Base-by-base conservation (phyloP, 306 rosid genomes). In the Acacia crassicarpa region DNA sequence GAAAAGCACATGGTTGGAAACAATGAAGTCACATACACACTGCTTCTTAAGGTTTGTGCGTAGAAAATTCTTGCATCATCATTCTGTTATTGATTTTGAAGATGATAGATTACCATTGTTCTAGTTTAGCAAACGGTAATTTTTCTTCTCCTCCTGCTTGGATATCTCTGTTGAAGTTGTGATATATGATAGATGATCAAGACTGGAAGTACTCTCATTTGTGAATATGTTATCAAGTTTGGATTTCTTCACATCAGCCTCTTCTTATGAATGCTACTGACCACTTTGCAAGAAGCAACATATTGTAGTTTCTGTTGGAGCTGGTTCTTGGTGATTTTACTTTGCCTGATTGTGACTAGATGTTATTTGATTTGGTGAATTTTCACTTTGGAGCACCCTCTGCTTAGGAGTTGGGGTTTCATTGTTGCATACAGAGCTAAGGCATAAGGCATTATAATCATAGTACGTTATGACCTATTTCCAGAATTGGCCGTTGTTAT, bases 41-140 rank as follows among this genome's bases (percentile, higher is more conserved):
- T 86, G 84, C 92, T 94, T 82, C 94, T 95, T 74, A 81, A 94
- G 97, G 98, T 94, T 48, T 74, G 88, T 63, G 44, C 56, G 85
- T 33, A 74, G 67, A 85, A 72, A 78, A 67, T 40, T 46, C 17
- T 56, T 51, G 51, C 40, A 80, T 78, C 78, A 77, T 67, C n/a
- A 41, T 22, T 85, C 45, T 59, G 33, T 85, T 78, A 40, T 81
- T 70, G 23, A 44, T 74, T 78, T 41, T 75, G 51, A 72, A 65
- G 76, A 79, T 51, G 72, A 79, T 75, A n/a, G 58, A 10, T 77
- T 41, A 19, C 79, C 35, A 9, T 15, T 44, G 13, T 75, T 43
- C 49, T 51, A 27, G 76, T 27, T 41, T 51, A 23, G 9, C 27
- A 23, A 45, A 38, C 30, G 9, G 77, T 22, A 30, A 51, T 51